A percentile compares a stretch with the other conserved stretches of the same genome.
These are phyloP conservation scores for Fistulifera pelliculosa DNA, from an alignment of 108 stramenopile genomes.

Conservation along the genomic window DNA sequence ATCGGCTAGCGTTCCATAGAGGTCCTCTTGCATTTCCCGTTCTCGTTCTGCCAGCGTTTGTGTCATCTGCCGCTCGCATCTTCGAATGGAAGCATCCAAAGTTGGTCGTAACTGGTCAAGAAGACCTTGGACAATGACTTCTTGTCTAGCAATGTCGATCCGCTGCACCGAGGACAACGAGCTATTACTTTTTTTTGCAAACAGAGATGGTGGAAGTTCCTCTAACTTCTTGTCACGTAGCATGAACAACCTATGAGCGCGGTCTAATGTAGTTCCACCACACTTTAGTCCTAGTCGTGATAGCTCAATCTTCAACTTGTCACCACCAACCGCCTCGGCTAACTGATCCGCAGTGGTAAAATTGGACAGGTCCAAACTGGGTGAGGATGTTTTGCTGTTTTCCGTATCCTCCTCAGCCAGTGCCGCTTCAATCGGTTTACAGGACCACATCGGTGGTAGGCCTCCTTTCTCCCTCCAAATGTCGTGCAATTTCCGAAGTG, in stretches of 20 bases:
- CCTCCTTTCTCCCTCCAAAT: conserved; percentile 47
- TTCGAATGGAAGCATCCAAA: conserved; percentile 77
- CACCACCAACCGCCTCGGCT: conserved; percentile 62
- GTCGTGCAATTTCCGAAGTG: conserved; percentile 48
- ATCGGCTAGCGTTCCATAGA: conserved; percentile 30
- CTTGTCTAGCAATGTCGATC: conserved; percentile 62
- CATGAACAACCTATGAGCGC: conserved; percentile 85
- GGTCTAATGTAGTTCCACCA: conserved; percentile 83
- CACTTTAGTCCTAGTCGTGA: conserved; percentile 89
- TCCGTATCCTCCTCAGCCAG: background rate
- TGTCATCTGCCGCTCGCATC: conserved; percentile 84
- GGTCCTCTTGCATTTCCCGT: conserved; percentile 79
- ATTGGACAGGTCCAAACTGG: conserved; percentile 43
- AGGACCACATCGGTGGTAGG: conserved; percentile 46
- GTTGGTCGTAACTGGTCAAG: conserved; percentile 81
- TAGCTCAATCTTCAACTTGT: conserved; percentile 81
- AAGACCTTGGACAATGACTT: conserved; percentile 66
- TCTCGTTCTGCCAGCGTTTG: conserved; percentile 89
- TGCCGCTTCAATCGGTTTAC: conserved; percentile 1
- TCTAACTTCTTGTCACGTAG: conserved; percentile 81
- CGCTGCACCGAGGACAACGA: conserved; percentile 24
- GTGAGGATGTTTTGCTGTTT: conserved; percentile 9
- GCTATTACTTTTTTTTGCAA: conserved; percentile 38
- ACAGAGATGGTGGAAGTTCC: conserved; percentile 74
- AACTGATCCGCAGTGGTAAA: conserved; percentile 51